Conservation (phyloP, 2,329 filamentous ascomycete species). For the Chrysoporthe cubensis region DNA sequence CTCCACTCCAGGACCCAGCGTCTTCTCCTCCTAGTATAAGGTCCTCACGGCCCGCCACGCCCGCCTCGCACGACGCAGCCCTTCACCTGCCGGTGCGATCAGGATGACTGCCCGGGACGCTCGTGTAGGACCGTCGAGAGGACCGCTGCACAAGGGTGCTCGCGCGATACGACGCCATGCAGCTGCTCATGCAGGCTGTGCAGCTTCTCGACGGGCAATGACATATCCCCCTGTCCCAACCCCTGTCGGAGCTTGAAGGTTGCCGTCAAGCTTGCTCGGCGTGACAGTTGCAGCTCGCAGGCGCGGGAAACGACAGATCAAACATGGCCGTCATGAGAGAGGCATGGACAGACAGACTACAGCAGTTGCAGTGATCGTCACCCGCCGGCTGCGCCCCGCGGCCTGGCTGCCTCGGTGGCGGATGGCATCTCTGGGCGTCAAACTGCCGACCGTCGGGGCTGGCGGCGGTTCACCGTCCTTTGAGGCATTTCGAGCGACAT, state of each 20-base stretch:
- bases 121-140: too few species aligned
- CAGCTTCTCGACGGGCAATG: neutral
- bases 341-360: neutral
- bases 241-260: neutral
- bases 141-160: neutral
- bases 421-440: neutral
- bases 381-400: too few species aligned
- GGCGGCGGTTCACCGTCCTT: slow-evolving; percentile 37
- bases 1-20: neutral
- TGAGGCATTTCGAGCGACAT: slow-evolving; percentile 46
- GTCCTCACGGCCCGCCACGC: neutral
- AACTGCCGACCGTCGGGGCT: neutral
- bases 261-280: neutral
- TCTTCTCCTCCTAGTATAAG: neutral
- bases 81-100: neutral
- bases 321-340: neutral
- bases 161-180: neutral
- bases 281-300: too few species aligned
- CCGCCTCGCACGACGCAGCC: neutral
- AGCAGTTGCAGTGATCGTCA: neutral
- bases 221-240: neutral
- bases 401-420: too few species aligned
- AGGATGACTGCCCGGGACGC: neutral
- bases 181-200: slow-evolving; percentile 4
- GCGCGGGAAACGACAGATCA: too few species aligned